phyloP scores from a whole-genome alignment of 1,284 basidiomycete species.

The Trichosporon sp. region DNA sequence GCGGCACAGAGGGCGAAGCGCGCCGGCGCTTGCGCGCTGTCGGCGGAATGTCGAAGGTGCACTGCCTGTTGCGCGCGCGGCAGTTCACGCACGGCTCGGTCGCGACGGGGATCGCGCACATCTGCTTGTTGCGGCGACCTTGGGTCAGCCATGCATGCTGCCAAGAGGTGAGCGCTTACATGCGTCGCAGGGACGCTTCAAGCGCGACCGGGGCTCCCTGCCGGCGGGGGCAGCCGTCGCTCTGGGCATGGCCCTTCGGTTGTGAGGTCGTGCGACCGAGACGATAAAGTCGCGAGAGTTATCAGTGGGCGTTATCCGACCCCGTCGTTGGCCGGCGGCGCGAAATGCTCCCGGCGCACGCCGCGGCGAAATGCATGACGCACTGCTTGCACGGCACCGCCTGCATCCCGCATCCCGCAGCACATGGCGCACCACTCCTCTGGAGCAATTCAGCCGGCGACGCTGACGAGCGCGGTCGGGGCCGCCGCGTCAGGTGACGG shows the following conservation, averaged over 20 bases:
- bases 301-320: neutral
- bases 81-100: conserved; percentile 31
- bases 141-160: neutral
- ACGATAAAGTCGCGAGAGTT: neutral
- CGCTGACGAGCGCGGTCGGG: too few species aligned
- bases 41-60: conserved; percentile 33
- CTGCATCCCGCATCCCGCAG: too few species aligned
- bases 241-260: neutral
- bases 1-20: neutral
- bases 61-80: conserved; percentile 17
- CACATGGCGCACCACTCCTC: too few species aligned
- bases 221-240: neutral
- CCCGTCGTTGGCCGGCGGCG: neutral
- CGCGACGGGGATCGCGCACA: conserved; percentile 28
- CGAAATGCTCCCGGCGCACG: neutral
- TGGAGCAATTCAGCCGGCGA: too few species aligned
- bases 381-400: too few species aligned
- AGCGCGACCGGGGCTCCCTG: conserved; percentile 9
- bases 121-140: conserved; percentile 32
- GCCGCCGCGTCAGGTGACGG: too few species aligned
- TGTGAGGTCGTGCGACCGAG: neutral
- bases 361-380: too few species aligned
- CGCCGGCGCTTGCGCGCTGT: conserved; percentile 26
- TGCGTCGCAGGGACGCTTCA: conserved; percentile 16
- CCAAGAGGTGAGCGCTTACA: conserved; percentile 10